Conservation (phyloP, 2,329 filamentous ascomycete species). For the Nannizziopsis arthrosporioides region DNA sequence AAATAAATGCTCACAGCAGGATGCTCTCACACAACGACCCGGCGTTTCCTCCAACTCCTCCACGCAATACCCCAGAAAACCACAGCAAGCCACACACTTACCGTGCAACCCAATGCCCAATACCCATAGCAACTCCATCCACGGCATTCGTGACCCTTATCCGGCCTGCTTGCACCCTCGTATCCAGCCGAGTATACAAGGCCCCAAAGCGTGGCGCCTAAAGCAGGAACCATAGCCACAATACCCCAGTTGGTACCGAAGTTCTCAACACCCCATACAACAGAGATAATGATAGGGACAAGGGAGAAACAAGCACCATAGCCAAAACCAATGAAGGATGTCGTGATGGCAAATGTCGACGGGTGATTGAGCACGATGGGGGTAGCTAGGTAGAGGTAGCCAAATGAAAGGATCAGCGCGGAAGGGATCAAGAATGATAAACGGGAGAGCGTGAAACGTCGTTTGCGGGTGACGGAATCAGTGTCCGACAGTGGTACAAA, state of each 20-base stretch:
- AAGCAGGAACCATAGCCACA: slow-evolving; percentile 78
- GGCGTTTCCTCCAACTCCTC: slow-evolving; percentile 70
- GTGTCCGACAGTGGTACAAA: slow-evolving; percentile 27
- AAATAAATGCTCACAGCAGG: background rate
- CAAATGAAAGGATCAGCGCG: slow-evolving; percentile 59
- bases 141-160: slow-evolving; percentile 55
- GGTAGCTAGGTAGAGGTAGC: slow-evolving; percentile 65
- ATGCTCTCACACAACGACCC: slow-evolving; percentile 50
- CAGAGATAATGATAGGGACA: slow-evolving; percentile 83
- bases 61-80: slow-evolving; percentile 65
- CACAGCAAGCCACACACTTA: slow-evolving; percentile 67
- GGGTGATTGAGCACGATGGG: slow-evolving; percentile 68
- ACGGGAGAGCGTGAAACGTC: slow-evolving; percentile 55
- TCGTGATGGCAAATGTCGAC: slow-evolving; percentile 75
- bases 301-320: slow-evolving; percentile 88
- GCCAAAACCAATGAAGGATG: slow-evolving; percentile 71
- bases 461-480: slow-evolving; percentile 24
- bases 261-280: slow-evolving; percentile 97
- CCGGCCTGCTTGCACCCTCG: slow-evolving; percentile 25
- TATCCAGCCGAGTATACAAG: slow-evolving; percentile 59
- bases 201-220: slow-evolving; percentile 82
- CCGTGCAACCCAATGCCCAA: slow-evolving; percentile 63
- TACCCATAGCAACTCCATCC: slow-evolving; percentile 76
- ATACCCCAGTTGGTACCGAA: slow-evolving; percentile 98
- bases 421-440: slow-evolving; percentile 68